Evolutionary conservation across 257 asterid species (phyloP).

Genomic region (Avicennia marina): DNA sequence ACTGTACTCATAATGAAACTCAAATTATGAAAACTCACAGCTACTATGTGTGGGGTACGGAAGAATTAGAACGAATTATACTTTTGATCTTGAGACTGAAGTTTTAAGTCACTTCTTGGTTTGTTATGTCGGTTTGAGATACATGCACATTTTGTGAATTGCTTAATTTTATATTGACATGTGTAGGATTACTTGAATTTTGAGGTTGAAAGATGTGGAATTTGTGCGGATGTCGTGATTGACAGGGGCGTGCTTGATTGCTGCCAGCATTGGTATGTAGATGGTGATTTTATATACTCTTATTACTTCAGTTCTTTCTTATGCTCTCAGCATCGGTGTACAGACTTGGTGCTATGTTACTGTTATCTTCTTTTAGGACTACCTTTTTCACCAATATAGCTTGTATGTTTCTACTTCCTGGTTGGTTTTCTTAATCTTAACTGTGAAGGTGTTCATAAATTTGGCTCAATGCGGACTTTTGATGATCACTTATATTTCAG

Average conservation of each 20-base stretch:
- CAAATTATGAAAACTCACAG: no score
- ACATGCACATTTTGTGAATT: slow-evolving; percentile 6
- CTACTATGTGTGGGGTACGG: background rate
- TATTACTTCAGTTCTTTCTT: slow-evolving; percentile 1
- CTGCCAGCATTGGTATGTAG: slow-evolving; percentile 89
- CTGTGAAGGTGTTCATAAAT: background rate
- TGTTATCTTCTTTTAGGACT: background rate
- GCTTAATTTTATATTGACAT: slow-evolving; percentile 12
- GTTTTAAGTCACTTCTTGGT: background rate
- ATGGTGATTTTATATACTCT: slow-evolving; percentile 21
- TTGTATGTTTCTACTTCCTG: slow-evolving; percentile 7
- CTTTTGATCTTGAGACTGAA: background rate
- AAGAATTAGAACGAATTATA: no score
- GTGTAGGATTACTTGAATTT: slow-evolving; percentile 61
- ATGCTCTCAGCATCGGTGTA: no score
- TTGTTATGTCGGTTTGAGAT: background rate
- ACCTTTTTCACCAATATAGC: background rate
- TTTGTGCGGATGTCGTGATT: slow-evolving; percentile 83
- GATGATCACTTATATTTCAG: slow-evolving; percentile 46
- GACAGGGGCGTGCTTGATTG: slow-evolving; percentile 98
- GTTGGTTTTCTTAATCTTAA: background rate
- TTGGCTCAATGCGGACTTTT: slow-evolving; percentile 17
- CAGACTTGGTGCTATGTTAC: background rate
- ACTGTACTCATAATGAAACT: no score
- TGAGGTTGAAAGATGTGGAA: slow-evolving; percentile 94